These are phyloP conservation scores for Guillardia theta DNA, from an alignment of 78 protist genomes.

Conservation along the genomic window DNA sequence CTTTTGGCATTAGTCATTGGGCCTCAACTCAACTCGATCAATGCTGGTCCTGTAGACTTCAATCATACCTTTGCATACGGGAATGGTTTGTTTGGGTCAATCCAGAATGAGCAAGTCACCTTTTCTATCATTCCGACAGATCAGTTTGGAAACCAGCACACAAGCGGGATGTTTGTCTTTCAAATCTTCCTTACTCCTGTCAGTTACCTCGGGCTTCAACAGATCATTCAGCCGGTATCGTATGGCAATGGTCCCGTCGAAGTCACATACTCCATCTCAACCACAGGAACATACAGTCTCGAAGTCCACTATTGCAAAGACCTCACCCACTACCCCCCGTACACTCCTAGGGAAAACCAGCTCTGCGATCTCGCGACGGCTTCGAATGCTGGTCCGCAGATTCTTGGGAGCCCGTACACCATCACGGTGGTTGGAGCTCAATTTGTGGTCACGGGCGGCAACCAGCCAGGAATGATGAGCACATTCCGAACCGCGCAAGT, in stretches of 20 bases:
- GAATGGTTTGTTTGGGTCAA: neutral
- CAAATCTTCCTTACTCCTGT: neutral
- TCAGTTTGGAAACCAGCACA: neutral
- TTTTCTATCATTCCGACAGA: neutral
- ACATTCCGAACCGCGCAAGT: neutral
- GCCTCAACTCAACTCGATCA: neutral
- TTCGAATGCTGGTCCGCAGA: neutral
- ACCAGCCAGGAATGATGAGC: neutral
- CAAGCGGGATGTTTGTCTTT: neutral
- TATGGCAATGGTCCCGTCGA: neutral
- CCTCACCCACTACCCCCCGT: neutral
- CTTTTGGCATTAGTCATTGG: neutral
- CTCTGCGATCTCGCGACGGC: neutral
- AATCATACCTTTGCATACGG: neutral
- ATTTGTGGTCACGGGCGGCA: neutral
- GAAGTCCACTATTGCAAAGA: neutral
- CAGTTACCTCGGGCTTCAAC: neutral
- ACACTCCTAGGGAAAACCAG: neutral
- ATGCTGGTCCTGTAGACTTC: neutral
- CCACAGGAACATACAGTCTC: neutral
- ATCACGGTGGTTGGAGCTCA: neutral
- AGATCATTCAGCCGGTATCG: neutral
- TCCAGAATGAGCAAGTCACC: neutral
- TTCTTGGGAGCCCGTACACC: neutral
- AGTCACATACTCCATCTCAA: neutral